A percentile compares a stretch with the other conserved stretches of the same genome.
Conservation (phyloP, 2,329 filamentous ascomycete species). For the Setomelanomma holmii region DNA sequence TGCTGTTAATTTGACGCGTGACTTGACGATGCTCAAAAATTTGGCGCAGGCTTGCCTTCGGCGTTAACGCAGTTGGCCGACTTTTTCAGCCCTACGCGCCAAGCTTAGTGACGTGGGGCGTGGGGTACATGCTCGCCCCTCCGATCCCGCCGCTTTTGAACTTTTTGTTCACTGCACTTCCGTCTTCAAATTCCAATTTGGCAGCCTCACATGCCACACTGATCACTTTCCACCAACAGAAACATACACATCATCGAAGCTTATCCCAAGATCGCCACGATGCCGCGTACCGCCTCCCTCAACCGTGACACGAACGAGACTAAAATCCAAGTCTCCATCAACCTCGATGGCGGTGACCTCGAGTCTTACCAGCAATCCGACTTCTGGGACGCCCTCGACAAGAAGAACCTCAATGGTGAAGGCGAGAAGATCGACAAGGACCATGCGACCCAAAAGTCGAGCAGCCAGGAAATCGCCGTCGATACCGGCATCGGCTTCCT, state of each 20-base stretch:
- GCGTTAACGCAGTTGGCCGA: slow-evolving; percentile 29
- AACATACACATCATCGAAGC: not conserved
- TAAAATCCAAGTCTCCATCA: slow-evolving; percentile 90
- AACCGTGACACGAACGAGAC: slow-evolving; percentile 97
- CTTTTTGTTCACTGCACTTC: slow-evolving; percentile 27
- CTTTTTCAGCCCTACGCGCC: slow-evolving; percentile 38
- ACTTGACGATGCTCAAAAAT: slow-evolving; percentile 34
- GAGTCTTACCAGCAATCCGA: slow-evolving; percentile 56
- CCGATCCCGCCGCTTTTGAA: slow-evolving; percentile 16
- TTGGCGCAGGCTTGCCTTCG: slow-evolving; percentile 31
- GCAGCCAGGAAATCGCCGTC: slow-evolving; percentile 84
- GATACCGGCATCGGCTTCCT: slow-evolving; percentile 96
- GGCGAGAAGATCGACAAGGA: slow-evolving; percentile 54
- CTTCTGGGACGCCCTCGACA: slow-evolving; percentile 57
- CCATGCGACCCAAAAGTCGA: slow-evolving; percentile 85
- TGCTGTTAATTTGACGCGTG: slow-evolving; percentile 11
- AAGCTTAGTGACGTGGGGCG: slow-evolving; percentile 33
- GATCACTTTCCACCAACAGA: too few species aligned
- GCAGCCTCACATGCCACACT: too few species aligned
- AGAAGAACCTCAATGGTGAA: slow-evolving; percentile 37
- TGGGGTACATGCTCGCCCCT: slow-evolving; percentile 19
- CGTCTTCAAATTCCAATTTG: slow-evolving; percentile 7
- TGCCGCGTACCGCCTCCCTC: slow-evolving; percentile 74
- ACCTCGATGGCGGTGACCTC: slow-evolving; percentile 84
- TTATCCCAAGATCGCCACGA: slow-evolving; percentile 20